A percentile compares a stretch with the other conserved stretches of the same genome.
These are phyloP conservation scores for Pochonia chlamydosporia DNA, from an alignment of 2,329 filamentous ascomycete species.

Conservation along the genomic window DNA sequence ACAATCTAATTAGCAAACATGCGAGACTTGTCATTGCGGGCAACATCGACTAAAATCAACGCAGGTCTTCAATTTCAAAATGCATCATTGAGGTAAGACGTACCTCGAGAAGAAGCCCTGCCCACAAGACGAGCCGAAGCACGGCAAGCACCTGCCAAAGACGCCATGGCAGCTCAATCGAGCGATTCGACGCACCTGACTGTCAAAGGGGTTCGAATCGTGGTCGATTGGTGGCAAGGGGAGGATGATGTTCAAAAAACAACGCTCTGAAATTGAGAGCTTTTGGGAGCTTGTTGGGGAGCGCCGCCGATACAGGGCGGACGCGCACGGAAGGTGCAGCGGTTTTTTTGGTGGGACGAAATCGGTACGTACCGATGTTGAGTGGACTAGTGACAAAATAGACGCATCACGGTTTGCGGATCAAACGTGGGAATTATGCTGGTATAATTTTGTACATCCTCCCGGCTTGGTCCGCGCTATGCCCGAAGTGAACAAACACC, in stretches of 20 bases:
- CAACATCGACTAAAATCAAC: no score
- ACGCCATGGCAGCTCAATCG: conserved; percentile 51
- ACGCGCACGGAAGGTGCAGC: conserved; percentile 15
- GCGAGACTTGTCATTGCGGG: no score
- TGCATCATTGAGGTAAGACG: conserved; percentile 14
- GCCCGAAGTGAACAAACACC: not conserved
- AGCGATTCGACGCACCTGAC: not conserved
- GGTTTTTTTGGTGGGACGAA: conserved; percentile 23
- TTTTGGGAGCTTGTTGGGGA: conserved; percentile 29
- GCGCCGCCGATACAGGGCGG: conserved; percentile 22
- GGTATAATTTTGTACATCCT: not conserved
- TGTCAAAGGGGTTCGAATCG: not conserved
- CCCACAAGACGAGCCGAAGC: conserved; percentile 55
- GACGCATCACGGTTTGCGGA: not conserved
- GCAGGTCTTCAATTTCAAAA: not conserved
- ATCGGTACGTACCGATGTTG: conserved; percentile 7
- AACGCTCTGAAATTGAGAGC: conserved; percentile 14
- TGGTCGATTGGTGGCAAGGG: conserved; percentile 6
- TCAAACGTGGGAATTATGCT: no score
- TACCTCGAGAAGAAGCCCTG: conserved; percentile 51
- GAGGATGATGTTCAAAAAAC: conserved; percentile 14
- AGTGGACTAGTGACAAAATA: not conserved
- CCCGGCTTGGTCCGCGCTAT: not conserved
- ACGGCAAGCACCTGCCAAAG: conserved; percentile 58
- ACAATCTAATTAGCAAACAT: conserved; percentile 11